Conservation (phyloP, 1,139 yeast genomes). For the Taphrina wiesneri region DNA sequence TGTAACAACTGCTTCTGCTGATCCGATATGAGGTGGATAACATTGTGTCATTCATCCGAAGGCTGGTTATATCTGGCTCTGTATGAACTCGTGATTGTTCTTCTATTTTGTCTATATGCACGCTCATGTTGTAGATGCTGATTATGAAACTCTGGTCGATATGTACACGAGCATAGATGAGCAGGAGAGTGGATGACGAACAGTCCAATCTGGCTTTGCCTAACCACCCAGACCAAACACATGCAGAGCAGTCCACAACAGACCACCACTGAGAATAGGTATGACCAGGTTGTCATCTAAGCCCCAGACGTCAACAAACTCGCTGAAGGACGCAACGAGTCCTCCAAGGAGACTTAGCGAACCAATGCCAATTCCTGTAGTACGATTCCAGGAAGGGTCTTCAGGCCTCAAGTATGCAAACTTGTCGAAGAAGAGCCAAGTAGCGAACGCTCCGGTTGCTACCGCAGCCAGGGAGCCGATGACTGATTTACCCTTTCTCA, state of each 20-base stretch:
- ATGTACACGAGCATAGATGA: too few relatives aligned
- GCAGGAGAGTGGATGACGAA: neutral
- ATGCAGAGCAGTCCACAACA: conserved; percentile 55
- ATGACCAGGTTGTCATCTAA: conserved; percentile 93
- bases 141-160: neutral
- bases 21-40: too few relatives aligned
- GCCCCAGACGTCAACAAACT: conserved; percentile 69
- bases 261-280: conserved; percentile 75
- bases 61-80: too few relatives aligned
- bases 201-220: too few relatives aligned
- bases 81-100: neutral
- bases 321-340: conserved; percentile 78
- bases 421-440: conserved; percentile 68
- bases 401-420: conserved; percentile 60
- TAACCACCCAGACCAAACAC: neutral
- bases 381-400: conserved; percentile 60
- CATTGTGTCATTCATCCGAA: too few relatives aligned
- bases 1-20: too few relatives aligned
- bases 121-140: neutral
- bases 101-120: neutral
- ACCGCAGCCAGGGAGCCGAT: conserved; percentile 91
- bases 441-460: conserved; percentile 64
- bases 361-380: conserved; percentile 58
- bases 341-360: conserved; percentile 67
- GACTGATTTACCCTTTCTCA: conserved; percentile 71